Conservation (phyloP, 305 asterid genomes). For the Fraxinus nigra region DNA sequence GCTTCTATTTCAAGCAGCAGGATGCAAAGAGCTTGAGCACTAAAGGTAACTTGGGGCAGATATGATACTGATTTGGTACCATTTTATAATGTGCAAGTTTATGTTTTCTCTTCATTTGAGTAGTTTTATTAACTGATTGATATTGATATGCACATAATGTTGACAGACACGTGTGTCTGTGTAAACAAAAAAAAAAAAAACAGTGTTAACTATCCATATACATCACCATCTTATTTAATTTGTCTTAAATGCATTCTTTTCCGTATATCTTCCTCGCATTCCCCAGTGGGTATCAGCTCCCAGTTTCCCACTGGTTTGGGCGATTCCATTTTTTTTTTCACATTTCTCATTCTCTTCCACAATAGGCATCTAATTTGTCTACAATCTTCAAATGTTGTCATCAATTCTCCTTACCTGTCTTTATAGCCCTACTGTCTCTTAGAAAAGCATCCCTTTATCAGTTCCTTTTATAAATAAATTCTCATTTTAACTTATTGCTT, state of each 20-base stretch:
- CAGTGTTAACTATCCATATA: conserved; percentile 6
- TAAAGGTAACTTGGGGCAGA: conserved; percentile 67
- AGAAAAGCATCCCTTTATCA: not conserved
- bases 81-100: conserved; percentile 19
- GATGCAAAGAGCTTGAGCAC: conserved; percentile 90
- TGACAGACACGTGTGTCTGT: conserved; percentile 3
- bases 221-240: conserved; percentile 17
- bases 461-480: not conserved
- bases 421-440: conserved; percentile 9
- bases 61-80: conserved; percentile 24
- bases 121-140: conserved; percentile 7
- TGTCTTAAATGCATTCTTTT: conserved; percentile 12
- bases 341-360: conserved; percentile 17
- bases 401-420: conserved; percentile 16
- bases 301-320: conserved; percentile 27
- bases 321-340: conserved; percentile 5
- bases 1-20: conserved; percentile 99
- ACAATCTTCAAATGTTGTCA: conserved; percentile 8
- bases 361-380: conserved; percentile 22
- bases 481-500: conserved; percentile 16
- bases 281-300: conserved; percentile 20
- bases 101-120: conserved; percentile 24
- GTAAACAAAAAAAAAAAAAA: conserved; percentile 11
- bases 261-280: not conserved
- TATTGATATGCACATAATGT: conserved; percentile 13